These are phyloP conservation scores for Truncatella angustata DNA, from an alignment of 2,329 filamentous ascomycete genomes.

Conservation along the genomic window DNA sequence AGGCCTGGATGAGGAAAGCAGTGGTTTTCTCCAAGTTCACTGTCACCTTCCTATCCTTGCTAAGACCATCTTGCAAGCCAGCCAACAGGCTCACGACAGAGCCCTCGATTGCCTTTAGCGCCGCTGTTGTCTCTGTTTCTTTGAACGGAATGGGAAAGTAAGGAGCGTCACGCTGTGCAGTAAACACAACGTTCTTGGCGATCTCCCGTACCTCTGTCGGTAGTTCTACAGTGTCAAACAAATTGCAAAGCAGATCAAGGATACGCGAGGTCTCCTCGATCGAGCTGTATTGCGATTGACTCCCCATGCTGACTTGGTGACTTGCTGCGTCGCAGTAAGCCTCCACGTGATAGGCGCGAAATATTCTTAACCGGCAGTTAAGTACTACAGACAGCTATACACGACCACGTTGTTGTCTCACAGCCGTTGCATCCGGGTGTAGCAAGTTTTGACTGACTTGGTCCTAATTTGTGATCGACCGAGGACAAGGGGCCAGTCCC, in stretches of 20 bases:
- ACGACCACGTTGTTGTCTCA: too few relatives aligned
- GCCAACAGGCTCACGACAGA: constrained; percentile 58
- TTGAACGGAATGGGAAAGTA: constrained; percentile 39
- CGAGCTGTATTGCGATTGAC: not conserved
- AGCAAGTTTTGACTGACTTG: too few relatives aligned
- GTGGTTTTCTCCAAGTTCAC: constrained; percentile 53
- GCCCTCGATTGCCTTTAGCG: constrained; percentile 60
- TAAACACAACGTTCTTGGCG: constrained; percentile 28
- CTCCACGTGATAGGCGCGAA: too few relatives aligned
- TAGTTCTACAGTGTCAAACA: constrained; percentile 20
- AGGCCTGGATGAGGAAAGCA: constrained; percentile 57
- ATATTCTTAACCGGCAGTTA: too few relatives aligned
- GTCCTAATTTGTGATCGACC: too few relatives aligned
- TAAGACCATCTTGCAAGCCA: constrained; percentile 47
- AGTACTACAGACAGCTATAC: too few relatives aligned
- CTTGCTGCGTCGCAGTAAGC: too few relatives aligned
- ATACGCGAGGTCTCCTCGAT: constrained; percentile 2
- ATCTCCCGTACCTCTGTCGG: constrained; percentile 28
- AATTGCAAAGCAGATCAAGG: not conserved
- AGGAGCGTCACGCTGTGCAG: constrained; percentile 26
- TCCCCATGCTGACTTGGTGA: not conserved
- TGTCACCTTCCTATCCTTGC: constrained; percentile 37
- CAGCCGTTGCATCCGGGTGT: too few relatives aligned
- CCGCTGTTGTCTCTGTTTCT: constrained; percentile 37
- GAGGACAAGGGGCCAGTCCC: not conserved